Percentiles rank a stretch among this genome's conserved stretches.
Evolutionary conservation across 1,139 yeast genomes (phyloP).

Genomic region (Pneumocystis carinii): DNA sequence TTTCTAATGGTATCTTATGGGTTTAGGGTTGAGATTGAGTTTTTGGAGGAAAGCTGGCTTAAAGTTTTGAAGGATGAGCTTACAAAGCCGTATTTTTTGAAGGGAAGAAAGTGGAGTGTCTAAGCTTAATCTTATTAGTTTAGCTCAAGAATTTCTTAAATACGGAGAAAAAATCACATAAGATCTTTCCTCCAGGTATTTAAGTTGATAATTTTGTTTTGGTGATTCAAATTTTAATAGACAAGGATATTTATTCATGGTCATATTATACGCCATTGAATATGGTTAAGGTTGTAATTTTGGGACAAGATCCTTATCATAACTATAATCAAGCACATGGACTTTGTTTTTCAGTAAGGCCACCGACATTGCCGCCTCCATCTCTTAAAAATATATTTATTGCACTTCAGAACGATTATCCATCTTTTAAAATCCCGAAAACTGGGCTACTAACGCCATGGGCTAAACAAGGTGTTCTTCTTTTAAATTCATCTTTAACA

Average conservation of each 20-base stretch:
- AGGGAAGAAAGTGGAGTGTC: neutral
- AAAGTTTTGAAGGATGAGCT: slow-evolving; percentile 51
- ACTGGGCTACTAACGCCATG: slow-evolving; percentile 38
- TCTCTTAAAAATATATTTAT: slow-evolving; percentile 79
- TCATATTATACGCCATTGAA: slow-evolving; percentile 69
- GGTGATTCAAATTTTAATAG: neutral
- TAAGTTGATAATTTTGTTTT: neutral
- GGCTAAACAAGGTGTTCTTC: slow-evolving; percentile 78
- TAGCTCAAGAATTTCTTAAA: slow-evolving; percentile 47
- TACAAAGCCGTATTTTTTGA: slow-evolving; percentile 68
- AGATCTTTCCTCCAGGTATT: slow-evolving; percentile 56
- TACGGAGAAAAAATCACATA: slow-evolving; percentile 25
- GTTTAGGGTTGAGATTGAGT: slow-evolving; percentile 42
- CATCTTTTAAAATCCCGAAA: slow-evolving; percentile 36
- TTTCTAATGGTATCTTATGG: slow-evolving; percentile 5
- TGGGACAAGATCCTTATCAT: slow-evolving; percentile 97
- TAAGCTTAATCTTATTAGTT: slow-evolving; percentile 20
- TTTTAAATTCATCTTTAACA: slow-evolving; percentile 78
- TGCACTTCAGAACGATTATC: slow-evolving; percentile 55
- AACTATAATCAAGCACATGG: slow-evolving; percentile 92
- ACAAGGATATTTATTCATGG: slow-evolving; percentile 76
- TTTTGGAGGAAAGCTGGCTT: slow-evolving; percentile 70
- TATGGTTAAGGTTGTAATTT: slow-evolving; percentile 56
- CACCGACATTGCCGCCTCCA: slow-evolving; percentile 81
- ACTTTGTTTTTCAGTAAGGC: slow-evolving; percentile 75